Evolutionary conservation across 768 basidiomycete species (phyloP).

Genomic region (Suillus brevipes): DNA sequence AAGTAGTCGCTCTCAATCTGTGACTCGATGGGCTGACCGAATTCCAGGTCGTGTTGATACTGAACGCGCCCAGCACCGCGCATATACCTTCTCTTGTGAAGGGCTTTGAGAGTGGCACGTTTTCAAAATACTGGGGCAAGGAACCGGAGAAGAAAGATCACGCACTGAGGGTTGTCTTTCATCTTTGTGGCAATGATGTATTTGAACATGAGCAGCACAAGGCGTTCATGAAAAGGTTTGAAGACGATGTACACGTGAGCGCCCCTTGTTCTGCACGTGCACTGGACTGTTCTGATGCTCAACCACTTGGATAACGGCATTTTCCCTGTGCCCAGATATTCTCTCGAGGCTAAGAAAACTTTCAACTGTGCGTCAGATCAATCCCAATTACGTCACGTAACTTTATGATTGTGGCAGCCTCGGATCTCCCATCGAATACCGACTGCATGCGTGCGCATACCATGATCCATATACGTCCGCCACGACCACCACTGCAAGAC

Average conservation of each 20-base stretch:
- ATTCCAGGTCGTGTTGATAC: constrained; percentile 2
- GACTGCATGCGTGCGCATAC: neutral
- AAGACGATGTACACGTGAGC: constrained; percentile 59
- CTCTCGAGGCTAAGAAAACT: neutral
- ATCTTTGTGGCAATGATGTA: constrained; percentile 36
- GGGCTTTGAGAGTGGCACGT: neutral
- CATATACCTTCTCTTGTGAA: neutral
- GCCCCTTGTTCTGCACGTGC: neutral
- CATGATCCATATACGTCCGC: neutral
- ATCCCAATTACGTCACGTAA: neutral
- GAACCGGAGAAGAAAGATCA: neutral
- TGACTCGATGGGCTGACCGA: neutral
- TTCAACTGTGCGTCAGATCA: neutral
- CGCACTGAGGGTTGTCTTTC: neutral
- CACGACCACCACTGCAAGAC: neutral
- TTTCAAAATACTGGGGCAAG: neutral
- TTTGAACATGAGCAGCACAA: constrained; percentile 69
- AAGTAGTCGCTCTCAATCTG: neutral
- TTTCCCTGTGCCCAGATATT: neutral
- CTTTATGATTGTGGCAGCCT: neutral
- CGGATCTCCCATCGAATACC: neutral
- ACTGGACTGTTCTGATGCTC: neutral
- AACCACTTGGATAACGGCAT: neutral
- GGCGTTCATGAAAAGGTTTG: constrained; percentile 71
- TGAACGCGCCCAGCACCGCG: neutral